A percentile compares a stretch with the other conserved stretches of the same genome.
These are phyloP conservation scores for Blastobotrys peoriensis DNA, from an alignment of 805 yeast species.

Conservation along the genomic window DNA sequence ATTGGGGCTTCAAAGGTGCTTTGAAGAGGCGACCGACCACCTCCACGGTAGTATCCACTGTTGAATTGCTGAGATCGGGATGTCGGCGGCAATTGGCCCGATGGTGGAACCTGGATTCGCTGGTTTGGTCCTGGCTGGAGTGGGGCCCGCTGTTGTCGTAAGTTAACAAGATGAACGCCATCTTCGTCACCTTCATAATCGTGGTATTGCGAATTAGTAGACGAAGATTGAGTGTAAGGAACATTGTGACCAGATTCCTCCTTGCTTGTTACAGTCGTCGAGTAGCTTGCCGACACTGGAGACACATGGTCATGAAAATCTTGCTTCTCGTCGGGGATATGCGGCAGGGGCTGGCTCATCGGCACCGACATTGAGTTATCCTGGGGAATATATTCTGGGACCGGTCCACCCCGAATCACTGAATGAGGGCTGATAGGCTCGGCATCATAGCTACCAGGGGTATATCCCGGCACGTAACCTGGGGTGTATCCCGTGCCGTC, in stretches of 20 bases:
- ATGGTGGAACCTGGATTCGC: neutral
- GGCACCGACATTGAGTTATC: neutral
- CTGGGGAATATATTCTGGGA: neutral
- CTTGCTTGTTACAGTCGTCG: neutral
- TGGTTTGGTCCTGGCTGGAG: neutral
- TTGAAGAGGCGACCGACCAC: neutral
- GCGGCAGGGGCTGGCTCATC: neutral
- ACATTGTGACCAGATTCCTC: neutral
- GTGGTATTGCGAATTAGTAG: neutral
- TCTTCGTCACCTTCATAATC: neutral
- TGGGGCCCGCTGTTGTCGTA: neutral
- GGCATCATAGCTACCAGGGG: constrained; percentile 1
- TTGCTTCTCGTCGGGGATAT: neutral
- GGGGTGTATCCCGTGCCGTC: neutral
- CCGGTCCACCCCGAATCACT: neutral
- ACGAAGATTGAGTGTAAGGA: neutral
- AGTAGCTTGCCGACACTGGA: neutral
- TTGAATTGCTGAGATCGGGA: neutral
- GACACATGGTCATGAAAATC: neutral
- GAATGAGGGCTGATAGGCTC: constrained; percentile 1
- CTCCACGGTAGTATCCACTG: neutral
- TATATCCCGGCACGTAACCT: neutral
- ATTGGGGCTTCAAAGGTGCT: neutral
- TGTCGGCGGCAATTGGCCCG: neutral
- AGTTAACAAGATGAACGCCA: neutral